Evolutionary conservation across 257 asterid species (phyloP).

Genomic region (Echites panduratus): DNA sequence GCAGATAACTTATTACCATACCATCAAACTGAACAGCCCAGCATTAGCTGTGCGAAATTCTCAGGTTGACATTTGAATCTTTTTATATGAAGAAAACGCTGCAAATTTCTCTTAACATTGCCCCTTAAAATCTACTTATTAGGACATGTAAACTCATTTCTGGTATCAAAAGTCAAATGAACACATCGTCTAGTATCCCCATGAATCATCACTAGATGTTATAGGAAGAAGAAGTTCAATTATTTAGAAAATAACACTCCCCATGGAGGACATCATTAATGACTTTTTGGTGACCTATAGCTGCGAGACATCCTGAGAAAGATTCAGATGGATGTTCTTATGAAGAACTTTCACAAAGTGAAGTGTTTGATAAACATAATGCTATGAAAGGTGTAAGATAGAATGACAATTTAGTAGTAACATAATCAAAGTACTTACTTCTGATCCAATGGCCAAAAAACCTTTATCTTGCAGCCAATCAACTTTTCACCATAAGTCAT

Average conservation of each 20-base stretch:
- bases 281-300: not conserved
- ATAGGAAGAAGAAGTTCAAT: not conserved
- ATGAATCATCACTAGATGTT: not conserved
- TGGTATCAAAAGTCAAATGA: not conserved
- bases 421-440: not conserved
- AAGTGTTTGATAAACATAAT: not conserved
- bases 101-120: not conserved
- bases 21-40: not conserved
- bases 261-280: not conserved
- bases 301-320: not conserved
- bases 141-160: not conserved
- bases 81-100: not conserved
- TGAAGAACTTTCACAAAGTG: not conserved
- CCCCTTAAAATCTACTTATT: not conserved
- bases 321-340: not conserved
- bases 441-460: constrained; percentile 1
- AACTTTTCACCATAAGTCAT: not conserved
- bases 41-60: not conserved
- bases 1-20: not conserved
- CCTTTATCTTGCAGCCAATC: constrained; percentile 8
- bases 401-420: not conserved
- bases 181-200: not conserved
- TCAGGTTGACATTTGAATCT: not conserved
- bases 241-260: not conserved
- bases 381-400: not conserved